Evolutionary conservation across 495 filamentous ascomycete species (phyloP), one percentile per base, ranked within the genome.

Genomic region (Parachaetomium inaequale): DNA sequence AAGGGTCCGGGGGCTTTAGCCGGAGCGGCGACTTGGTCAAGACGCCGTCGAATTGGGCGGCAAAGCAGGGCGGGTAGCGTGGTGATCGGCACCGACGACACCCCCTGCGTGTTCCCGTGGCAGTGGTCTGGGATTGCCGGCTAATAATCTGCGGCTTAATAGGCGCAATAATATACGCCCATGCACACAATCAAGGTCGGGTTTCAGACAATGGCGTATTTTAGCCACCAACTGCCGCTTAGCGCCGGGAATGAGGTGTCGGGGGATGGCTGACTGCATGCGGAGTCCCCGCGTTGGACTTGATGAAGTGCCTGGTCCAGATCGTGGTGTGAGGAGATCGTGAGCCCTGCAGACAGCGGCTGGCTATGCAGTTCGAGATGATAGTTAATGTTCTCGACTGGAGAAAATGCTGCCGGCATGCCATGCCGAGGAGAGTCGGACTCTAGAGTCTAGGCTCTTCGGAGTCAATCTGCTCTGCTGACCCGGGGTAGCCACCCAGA

Each of bases 161-260:
- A 25, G 34, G 29, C 29, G 55, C 55, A 28, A 49, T 52, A 34
- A 49, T 56, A 47, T 58, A 47, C 42, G 55, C 55, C 8, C 12
- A 14, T 32, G 58, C 49, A 63, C n/a, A 60, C 38, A 55, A 61
- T 40, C 34, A 31, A 31, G 40, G 14, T 43, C 45, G 17, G 34
- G 63, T 65, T 62, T 65, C 63, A 65, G 36, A 62, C 51, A 36
- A 52, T n/a, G 63, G 56, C 26, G 55, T 52, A 67, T 62, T 71
- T 69, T 69, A 67, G 42, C 68, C 67, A 73, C 64, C 69, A 65
- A 65, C 69, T 68, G 57, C 63, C 69, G 65, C 66, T 70, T 70
- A 64, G 65, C 64, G 31, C 51, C 51, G 36, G 43, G 52, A 57
- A 21, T 32, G 34, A 25, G 19, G 12, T 26, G n/a, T 42, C 19